A percentile compares a stretch with the other conserved stretches of the same genome.
Conservation (phyloP, 495 filamentous ascomycete genomes). For the Xylaria venustula region DNA sequence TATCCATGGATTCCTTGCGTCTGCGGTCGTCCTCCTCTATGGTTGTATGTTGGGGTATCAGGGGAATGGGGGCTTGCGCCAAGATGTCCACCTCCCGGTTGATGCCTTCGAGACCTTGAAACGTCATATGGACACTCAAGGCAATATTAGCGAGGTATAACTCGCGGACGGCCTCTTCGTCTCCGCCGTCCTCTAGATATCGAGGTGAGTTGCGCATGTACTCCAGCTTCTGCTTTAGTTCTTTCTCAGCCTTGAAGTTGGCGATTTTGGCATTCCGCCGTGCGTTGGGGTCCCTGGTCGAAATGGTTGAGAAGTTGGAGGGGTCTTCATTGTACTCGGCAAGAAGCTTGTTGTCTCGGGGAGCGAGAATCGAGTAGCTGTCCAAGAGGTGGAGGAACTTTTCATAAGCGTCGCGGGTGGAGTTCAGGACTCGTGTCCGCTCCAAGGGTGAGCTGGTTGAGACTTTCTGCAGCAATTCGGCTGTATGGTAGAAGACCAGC, state of each 20-base stretch:
- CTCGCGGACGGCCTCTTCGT: conserved; percentile 76
- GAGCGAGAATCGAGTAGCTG: conserved; percentile 69
- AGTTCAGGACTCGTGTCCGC: conserved; percentile 62
- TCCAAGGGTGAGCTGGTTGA: conserved; percentile 55
- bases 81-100: conserved; percentile 82
- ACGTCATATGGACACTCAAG: conserved; percentile 73
- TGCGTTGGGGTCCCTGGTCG: conserved; percentile 66
- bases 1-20: conserved; percentile 36
- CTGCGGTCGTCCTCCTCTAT: conserved; percentile 51
- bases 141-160: conserved; percentile 74
- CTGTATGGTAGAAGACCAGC: conserved; percentile 33
- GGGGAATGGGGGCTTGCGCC: conserved; percentile 61
- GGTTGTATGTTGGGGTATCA: conserved; percentile 27
- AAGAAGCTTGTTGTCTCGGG: conserved; percentile 67
- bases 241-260: conserved; percentile 82
- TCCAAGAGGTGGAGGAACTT: conserved; percentile 73
- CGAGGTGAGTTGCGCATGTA: conserved; percentile 41
- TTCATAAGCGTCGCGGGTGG: conserved; percentile 68
- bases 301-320: conserved; percentile 65
- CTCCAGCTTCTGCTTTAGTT: conserved; percentile 78
- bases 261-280: conserved; percentile 81
- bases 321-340: conserved; percentile 66
- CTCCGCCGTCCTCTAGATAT: conserved; percentile 45
- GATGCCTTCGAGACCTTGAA: conserved; percentile 80
- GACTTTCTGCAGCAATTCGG: conserved; percentile 35